Percentiles rank a stretch among this genome's conserved stretches.
These are phyloP conservation scores for Solanum sparsipilum DNA, from an alignment of 257 asterid species.

Conservation along the genomic window DNA sequence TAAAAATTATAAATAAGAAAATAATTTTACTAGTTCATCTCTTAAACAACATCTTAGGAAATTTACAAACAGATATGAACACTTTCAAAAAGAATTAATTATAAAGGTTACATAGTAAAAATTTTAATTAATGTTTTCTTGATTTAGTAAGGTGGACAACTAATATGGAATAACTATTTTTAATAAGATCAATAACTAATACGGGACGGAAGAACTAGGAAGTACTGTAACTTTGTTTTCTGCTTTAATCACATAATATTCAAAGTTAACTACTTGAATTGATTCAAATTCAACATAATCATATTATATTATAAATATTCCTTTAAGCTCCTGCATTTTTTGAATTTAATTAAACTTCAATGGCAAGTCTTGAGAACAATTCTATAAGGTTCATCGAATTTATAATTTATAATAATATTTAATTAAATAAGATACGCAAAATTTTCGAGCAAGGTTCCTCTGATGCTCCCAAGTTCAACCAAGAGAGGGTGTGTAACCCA, in stretches of 20 bases:
- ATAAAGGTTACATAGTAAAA: neutral
- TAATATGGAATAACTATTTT: neutral
- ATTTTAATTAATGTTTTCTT: neutral
- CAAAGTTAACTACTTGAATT: neutral
- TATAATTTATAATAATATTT: too few relatives aligned
- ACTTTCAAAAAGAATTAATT: too few relatives aligned
- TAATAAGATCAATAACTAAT: too few relatives aligned
- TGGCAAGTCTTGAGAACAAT: neutral
- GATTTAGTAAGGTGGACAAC: neutral
- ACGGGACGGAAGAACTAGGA: neutral
- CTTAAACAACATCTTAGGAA: neutral
- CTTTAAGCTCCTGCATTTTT: neutral
- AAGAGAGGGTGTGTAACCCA: neutral
- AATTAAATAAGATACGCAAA: too few relatives aligned
- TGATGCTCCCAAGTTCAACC: neutral
- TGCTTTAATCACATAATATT: neutral
- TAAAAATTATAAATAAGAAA: too few relatives aligned
- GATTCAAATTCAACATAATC: neutral
- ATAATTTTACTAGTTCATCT: neutral
- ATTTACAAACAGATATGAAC: too few relatives aligned
- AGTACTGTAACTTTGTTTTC: neutral
- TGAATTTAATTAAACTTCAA: neutral
- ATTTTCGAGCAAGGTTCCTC: neutral
- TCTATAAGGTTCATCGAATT: neutral
- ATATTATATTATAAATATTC: too few relatives aligned